These are phyloP conservation scores for Claviceps humidiphila DNA, from an alignment of 2,329 filamentous ascomycete species.

Conservation along the genomic window DNA sequence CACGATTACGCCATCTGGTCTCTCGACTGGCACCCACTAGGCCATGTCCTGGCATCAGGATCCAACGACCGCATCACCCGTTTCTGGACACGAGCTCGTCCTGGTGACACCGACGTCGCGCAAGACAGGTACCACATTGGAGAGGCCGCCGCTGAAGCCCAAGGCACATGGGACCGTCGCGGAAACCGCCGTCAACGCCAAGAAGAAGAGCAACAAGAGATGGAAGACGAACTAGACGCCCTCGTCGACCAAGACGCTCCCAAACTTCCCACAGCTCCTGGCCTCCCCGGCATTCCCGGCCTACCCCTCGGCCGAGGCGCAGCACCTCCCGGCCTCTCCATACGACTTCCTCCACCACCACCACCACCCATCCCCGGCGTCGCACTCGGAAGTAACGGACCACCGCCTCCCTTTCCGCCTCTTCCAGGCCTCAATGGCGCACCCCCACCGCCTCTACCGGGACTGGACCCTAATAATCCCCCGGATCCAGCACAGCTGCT, in stretches of 20 bases:
- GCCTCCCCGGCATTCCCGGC: slow-evolving; percentile 47
- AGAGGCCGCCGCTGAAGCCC: slow-evolving; percentile 80
- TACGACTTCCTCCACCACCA: slow-evolving; percentile 27
- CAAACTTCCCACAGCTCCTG: slow-evolving; percentile 33
- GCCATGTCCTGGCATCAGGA: slow-evolving; percentile 87
- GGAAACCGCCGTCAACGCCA: slow-evolving; percentile 66
- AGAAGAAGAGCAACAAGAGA: slow-evolving; percentile 87
- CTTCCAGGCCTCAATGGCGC: slow-evolving; percentile 36
- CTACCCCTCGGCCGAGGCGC: slow-evolving; percentile 29
- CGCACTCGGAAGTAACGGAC: slow-evolving; percentile 24
- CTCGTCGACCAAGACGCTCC: slow-evolving; percentile 76
- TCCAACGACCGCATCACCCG: slow-evolving; percentile 94
- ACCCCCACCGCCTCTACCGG: slow-evolving; percentile 37
- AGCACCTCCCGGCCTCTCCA: slow-evolving; percentile 28
- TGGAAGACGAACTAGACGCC: slow-evolving; percentile 85
- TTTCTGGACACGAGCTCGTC: slow-evolving; percentile 87
- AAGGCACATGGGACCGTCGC: slow-evolving; percentile 84
- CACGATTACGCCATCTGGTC: slow-evolving; percentile 97
- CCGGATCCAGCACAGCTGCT: slow-evolving; percentile 47
- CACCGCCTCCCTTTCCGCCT: slow-evolving; percentile 41
- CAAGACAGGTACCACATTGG: slow-evolving; percentile 94
- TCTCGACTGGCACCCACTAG: slow-evolving; percentile 92
- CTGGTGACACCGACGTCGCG: slow-evolving; percentile 72
- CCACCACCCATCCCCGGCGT: slow-evolving; percentile 34
- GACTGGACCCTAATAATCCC: slow-evolving; percentile 45